Evolutionary conservation across 1,284 basidiomycete species (phyloP), one percentile per base, ranked within the genome.

Genomic region (Coniferiporia weirii): DNA sequence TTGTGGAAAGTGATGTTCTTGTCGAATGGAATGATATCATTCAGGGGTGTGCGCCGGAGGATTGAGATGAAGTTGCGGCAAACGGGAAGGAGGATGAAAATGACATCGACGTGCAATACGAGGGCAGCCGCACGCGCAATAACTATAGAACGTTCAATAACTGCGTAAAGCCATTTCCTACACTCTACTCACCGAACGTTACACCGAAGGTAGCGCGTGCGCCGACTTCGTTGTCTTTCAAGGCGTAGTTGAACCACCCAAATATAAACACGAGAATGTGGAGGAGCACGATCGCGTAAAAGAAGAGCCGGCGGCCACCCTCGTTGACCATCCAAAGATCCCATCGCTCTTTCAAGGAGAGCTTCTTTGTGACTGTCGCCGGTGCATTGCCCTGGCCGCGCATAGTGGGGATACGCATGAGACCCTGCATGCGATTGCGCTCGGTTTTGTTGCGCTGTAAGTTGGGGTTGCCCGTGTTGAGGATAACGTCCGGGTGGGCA

Each of bases 261-360:
- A 95, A 81, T 35, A 77, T 76, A 56, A 84, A 81, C 54, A 92
- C 89, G 32, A 93, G 73, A 46, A 83, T 61, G 64, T 95, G 91
- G 43, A 95, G 77, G 69, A 93, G 73, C 51, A 93, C 73, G 82
- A 86, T 93, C 63, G 82, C 71, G 57, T 75, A 80, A 73, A 94
- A 91, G 76, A 93, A 91, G 35, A 94, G 63, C 56, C 83, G 79
- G 53, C 82, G 79, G 15, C 86, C 83, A 49, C 92, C 93, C 69
- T 95, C 92, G 69, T 95, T 95, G 69, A 94, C 91, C 88, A 93
- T 89, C 93, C 93, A 95, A 34, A 84, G 67, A 64, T 81, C 77
- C 67, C 83, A 79, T 64, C 72, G 80, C 63, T 83, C 76, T 47
- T 67, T 67, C 57, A 73, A 68, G 1, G 52, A 38, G 13, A 61